Percentiles rank a stretch among this genome's conserved stretches.
Conservation (phyloP, 768 basidiomycete species). For the Boletus subparvulus region DNA sequence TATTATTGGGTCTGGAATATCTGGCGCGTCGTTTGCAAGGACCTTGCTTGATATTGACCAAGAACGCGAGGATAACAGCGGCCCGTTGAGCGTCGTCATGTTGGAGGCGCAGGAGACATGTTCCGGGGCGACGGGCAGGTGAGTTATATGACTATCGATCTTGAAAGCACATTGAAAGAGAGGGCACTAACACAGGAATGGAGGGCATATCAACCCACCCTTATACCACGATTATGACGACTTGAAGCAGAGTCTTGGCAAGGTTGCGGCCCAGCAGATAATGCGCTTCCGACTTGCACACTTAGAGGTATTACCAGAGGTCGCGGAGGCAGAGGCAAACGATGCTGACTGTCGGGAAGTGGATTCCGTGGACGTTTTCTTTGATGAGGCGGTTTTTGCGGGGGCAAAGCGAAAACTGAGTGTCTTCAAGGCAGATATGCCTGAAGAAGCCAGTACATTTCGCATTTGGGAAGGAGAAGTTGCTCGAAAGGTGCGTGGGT, state of each 20-base stretch:
- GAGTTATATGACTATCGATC: conserved; percentile 11
- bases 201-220: conserved; percentile 51
- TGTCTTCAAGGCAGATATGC: conserved; percentile 50
- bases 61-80: conserved; percentile 14
- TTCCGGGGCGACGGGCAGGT: conserved; percentile 54
- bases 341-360: conserved; percentile 33
- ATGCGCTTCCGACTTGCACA: conserved; percentile 43
- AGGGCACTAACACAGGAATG: conserved; percentile 37
- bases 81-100: conserved; percentile 43
- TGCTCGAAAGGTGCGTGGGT: conserved; percentile 35
- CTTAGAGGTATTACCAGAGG: conserved; percentile 28
- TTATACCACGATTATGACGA: conserved; percentile 46
- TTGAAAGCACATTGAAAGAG: background rate
- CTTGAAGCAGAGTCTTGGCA: conserved; percentile 40
- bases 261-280: conserved; percentile 38
- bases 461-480: conserved; percentile 31
- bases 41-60: conserved; percentile 35
- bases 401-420: conserved; percentile 45
- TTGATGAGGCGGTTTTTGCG: conserved; percentile 30
- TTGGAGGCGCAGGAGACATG: conserved; percentile 62
- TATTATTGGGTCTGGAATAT: conserved; percentile 57
- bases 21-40: conserved; percentile 44
- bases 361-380: conserved; percentile 36
- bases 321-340: conserved; percentile 31
- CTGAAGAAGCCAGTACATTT: conserved; percentile 41